These are phyloP conservation scores for Suillus decipiens DNA, from an alignment of 768 basidiomycete species.

Conservation along the genomic window DNA sequence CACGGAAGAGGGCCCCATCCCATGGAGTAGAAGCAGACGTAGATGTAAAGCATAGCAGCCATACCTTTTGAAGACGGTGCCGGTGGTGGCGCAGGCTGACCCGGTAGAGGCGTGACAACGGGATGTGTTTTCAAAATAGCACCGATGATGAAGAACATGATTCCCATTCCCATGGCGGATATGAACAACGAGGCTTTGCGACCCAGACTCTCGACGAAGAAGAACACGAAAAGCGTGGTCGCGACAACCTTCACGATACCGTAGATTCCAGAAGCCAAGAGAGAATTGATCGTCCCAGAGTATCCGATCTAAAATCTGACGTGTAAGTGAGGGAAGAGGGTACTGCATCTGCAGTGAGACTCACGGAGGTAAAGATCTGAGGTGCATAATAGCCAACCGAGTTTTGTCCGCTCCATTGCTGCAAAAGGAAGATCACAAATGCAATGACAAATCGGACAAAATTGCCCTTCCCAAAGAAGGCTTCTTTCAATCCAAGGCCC, in stretches of 20 bases:
- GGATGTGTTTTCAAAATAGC: slow-evolving; percentile 82
- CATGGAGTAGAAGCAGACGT: slow-evolving; percentile 87
- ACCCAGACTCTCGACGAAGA: slow-evolving; percentile 67
- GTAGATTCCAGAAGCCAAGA: slow-evolving; percentile 76
- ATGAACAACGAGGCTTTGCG: slow-evolving; percentile 71
- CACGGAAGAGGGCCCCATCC: slow-evolving; percentile 76
- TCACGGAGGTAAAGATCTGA: slow-evolving; percentile 67
- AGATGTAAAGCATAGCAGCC: slow-evolving; percentile 87
- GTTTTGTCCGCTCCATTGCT: slow-evolving; percentile 87
- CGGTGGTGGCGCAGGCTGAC: slow-evolving; percentile 42
- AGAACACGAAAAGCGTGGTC: slow-evolving; percentile 65
- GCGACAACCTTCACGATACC: slow-evolving; percentile 68
- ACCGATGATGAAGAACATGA: slow-evolving; percentile 80
- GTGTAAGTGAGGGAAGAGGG: background rate
- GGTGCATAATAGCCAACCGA: slow-evolving; percentile 78
- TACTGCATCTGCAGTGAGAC: slow-evolving; percentile 16
- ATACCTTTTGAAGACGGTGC: slow-evolving; percentile 68
- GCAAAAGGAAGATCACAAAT: slow-evolving; percentile 74
- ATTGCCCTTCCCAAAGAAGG: slow-evolving; percentile 82
- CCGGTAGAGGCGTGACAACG: slow-evolving; percentile 37
- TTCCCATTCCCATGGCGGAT: slow-evolving; percentile 78
- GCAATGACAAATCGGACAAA: slow-evolving; percentile 84
- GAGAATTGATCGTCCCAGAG: slow-evolving; percentile 53
- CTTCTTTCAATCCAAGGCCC: slow-evolving; percentile 68
- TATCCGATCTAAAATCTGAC: slow-evolving; percentile 58